Conservation (phyloP, 1,284 basidiomycete species). For the Trichosporon sp. region DNA sequence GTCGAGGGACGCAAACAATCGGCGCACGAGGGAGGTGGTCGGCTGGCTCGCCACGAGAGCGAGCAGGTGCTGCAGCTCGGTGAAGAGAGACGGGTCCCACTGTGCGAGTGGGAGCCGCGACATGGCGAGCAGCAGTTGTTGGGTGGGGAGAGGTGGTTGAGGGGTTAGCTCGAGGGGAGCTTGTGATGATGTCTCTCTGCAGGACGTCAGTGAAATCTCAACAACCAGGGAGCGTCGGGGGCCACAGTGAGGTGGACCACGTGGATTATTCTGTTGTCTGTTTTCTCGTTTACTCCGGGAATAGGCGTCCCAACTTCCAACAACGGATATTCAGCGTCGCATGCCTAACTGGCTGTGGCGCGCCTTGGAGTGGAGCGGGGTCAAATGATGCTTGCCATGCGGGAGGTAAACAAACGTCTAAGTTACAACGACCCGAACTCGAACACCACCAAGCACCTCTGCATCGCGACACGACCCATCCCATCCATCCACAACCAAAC, state of each 20-base stretch:
- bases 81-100: slow-evolving; percentile 51
- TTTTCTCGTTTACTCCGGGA: slow-evolving; percentile 4
- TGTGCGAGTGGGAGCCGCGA: slow-evolving; percentile 39
- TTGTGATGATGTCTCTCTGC: slow-evolving; percentile 19
- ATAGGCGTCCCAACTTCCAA: not conserved
- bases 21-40: slow-evolving; percentile 45
- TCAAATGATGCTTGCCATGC: slow-evolving; percentile 4
- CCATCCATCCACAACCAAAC: slow-evolving; percentile 29
- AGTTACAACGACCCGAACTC: slow-evolving; percentile 24
- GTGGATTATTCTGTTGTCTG: slow-evolving; percentile 15
- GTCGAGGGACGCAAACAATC: slow-evolving; percentile 42
- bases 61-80: slow-evolving; percentile 47
- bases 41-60: slow-evolving; percentile 42
- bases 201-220: slow-evolving; percentile 22
- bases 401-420: slow-evolving; percentile 21
- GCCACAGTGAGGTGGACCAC: not conserved
- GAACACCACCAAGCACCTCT: slow-evolving; percentile 27
- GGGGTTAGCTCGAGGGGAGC: slow-evolving; percentile 17
- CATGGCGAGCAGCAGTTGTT: slow-evolving; percentile 30
- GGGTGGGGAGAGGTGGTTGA: not conserved
- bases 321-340: too few species aligned
- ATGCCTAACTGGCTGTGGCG: not conserved
- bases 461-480: slow-evolving; percentile 25
- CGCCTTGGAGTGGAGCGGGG: not conserved
- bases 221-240: not conserved